Evolutionary conservation across 2,329 filamentous ascomycete genomes (phyloP).

Genomic region (Calonectria crousiana): DNA sequence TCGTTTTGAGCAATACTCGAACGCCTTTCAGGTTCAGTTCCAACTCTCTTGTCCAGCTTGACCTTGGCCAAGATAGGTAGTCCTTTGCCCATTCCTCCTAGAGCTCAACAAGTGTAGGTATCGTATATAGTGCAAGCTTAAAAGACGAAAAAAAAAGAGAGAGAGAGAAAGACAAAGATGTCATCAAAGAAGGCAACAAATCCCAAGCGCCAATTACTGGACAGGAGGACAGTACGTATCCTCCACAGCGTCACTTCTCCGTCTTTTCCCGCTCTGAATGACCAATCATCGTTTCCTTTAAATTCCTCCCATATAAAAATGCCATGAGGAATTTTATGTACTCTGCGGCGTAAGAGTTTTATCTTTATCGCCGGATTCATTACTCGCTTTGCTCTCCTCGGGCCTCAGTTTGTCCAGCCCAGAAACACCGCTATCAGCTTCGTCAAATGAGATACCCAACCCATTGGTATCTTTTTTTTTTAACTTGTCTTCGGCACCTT

Average conservation of each 20-base stretch:
- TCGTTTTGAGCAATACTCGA: constrained; percentile 29
- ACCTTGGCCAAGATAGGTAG: constrained; percentile 4
- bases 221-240: background rate
- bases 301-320: constrained; percentile 20
- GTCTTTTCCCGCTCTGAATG: background rate
- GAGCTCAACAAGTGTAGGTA: constrained; percentile 23
- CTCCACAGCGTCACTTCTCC: constrained; percentile 3
- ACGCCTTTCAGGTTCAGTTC: background rate
- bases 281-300: constrained; percentile 12
- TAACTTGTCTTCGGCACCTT: constrained; percentile 47
- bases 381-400: constrained; percentile 48
- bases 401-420: constrained; percentile 56
- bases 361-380: constrained; percentile 45
- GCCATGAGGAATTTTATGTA: constrained; percentile 44
- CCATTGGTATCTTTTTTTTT: constrained; percentile 48
- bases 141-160: background rate
- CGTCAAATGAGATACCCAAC: constrained; percentile 57
- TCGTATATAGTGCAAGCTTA: constrained; percentile 27
- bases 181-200: constrained; percentile 13
- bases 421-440: constrained; percentile 57
- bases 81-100: constrained; percentile 15
- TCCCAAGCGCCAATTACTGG: constrained; percentile 17
- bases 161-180: constrained; percentile 1
- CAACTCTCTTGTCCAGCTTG: background rate
- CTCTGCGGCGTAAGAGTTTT: constrained; percentile 44